Evolutionary conservation across 345 rosid genomes (phyloP), one percentile per base, ranked within the genome.

Genomic region (Mercurialis annua): DNA sequence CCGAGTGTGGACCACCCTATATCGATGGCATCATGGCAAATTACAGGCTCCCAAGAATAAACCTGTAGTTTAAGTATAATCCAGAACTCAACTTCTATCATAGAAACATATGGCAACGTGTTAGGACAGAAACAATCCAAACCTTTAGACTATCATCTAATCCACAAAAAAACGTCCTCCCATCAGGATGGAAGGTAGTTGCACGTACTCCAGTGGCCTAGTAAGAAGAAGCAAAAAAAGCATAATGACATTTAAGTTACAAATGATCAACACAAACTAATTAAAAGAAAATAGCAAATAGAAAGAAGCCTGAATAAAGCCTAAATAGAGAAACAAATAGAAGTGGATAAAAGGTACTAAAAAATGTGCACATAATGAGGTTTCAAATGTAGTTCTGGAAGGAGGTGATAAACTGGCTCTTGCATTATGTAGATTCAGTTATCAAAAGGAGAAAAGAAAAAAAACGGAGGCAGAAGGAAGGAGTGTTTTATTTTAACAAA

Each of bases 11-110:
- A 92, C 97, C 99, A 95, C 65, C 98, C 94, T 78, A 92, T 87
- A 74, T 86, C 92, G 78, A 88, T 80, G 60, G 89, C 52, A 78
- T 92, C 99, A 80, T 87, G 92, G 69, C 92, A 81, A 74, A 90
- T 72, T 69, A 92, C 85, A 67, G 99, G 99, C 78, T 95, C 99
- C 99, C 98, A 95, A 51, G 99, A 92, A 81, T 84, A 92, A 76
- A 92, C 97, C 99, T 95, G 70, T 79, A 81, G 63, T 64, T 63
- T 46, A 59, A 80, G 61, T 38, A 70, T 26, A 76, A 59, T 60
- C 52, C 26, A 21, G 57, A 34, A 12, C 42, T 73, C 43, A 59
- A 20, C 46, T 33, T 68, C 52, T 23, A 48, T 54, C 64, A 63
- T 14, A 67, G 42, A 46, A 46, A 53, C 18, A 52, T 62, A 46